Evolutionary conservation across 2,329 filamentous ascomycete genomes (phyloP).

Genomic region (Ascochyta koolunga): DNA sequence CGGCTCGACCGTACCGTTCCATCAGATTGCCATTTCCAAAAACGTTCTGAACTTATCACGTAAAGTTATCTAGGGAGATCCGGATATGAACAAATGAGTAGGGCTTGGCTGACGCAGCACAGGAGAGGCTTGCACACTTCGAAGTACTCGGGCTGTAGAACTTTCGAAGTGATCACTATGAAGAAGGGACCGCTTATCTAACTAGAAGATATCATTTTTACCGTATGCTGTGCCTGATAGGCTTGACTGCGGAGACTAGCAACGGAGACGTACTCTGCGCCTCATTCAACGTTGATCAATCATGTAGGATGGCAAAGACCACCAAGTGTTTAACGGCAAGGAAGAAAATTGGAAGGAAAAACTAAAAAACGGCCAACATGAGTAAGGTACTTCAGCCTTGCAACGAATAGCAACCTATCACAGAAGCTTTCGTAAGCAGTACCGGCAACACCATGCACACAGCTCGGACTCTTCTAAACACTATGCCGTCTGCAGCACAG

Average conservation of each 20-base stretch:
- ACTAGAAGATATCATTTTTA: background rate
- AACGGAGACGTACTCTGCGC: background rate
- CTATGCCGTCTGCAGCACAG: constrained; percentile 12
- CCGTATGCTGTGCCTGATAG: background rate
- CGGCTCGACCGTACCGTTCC: too few relatives aligned
- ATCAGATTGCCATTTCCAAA: too few relatives aligned
- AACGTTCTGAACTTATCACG: too few relatives aligned
- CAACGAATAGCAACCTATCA: too few relatives aligned
- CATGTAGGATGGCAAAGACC: background rate
- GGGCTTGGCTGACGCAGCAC: background rate
- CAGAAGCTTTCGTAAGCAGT: too few relatives aligned
- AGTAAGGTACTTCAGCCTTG: too few relatives aligned
- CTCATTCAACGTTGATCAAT: background rate
- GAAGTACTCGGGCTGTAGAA: background rate
- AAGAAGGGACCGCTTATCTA: background rate
- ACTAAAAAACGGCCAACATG: too few relatives aligned
- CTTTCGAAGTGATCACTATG: too few relatives aligned
- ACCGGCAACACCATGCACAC: background rate
- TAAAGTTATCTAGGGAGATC: too few relatives aligned
- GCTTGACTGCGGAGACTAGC: too few relatives aligned
- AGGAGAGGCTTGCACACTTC: background rate
- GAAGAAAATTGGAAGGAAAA: too few relatives aligned
- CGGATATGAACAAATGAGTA: too few relatives aligned
- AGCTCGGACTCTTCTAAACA: background rate
- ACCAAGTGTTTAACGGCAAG: background rate